Evolutionary conservation across 768 basidiomycete genomes (phyloP).

Genomic region (Lactifluus piperatus): DNA sequence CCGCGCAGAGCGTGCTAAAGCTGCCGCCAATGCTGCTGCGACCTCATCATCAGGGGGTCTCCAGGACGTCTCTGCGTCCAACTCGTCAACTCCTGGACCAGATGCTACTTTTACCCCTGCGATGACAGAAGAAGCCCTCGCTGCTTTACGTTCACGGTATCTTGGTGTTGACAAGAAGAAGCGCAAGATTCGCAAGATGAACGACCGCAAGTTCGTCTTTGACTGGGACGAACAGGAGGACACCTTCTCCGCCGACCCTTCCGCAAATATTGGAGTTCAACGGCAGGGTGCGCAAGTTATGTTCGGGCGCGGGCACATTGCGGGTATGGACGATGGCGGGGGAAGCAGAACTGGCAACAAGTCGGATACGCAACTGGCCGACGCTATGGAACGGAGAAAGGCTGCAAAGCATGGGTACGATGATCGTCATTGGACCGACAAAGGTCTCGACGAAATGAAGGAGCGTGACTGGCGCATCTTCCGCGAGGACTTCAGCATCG

Average conservation of each 20-base stretch:
- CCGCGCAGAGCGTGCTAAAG: conserved; percentile 59
- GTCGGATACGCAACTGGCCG: conserved; percentile 49
- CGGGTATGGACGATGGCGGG: conserved; percentile 77
- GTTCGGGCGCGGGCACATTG: conserved; percentile 79
- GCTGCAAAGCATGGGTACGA: conserved; percentile 78
- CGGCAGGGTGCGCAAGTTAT: conserved; percentile 80
- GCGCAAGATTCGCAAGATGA: conserved; percentile 89
- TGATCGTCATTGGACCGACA: conserved; percentile 97
- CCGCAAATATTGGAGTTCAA: conserved; percentile 58
- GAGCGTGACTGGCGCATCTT: conserved; percentile 99
- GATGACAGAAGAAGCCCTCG: conserved; percentile 74
- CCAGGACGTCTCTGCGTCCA: conserved; percentile 15
- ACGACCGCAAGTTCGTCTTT: conserved; percentile 96
- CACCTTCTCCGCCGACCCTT: conserved; percentile 73
- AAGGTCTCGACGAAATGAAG: conserved; percentile 85
- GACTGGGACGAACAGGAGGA: conserved; percentile 98
- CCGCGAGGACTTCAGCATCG: conserved; percentile 95
- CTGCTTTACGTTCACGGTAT: conserved; percentile 84
- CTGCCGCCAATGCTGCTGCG: conserved; percentile 35
- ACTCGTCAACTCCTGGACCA: conserved; percentile 28
- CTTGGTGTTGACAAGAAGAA: conserved; percentile 93
- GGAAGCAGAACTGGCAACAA: conserved; percentile 29
- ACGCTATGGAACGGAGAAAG: conserved; percentile 73
- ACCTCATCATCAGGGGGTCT: conserved; percentile 39
- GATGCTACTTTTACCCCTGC: conserved; percentile 43